Evolutionary conservation across 1,284 basidiomycete species (phyloP).

Genomic region (Malassezia obtusa): DNA sequence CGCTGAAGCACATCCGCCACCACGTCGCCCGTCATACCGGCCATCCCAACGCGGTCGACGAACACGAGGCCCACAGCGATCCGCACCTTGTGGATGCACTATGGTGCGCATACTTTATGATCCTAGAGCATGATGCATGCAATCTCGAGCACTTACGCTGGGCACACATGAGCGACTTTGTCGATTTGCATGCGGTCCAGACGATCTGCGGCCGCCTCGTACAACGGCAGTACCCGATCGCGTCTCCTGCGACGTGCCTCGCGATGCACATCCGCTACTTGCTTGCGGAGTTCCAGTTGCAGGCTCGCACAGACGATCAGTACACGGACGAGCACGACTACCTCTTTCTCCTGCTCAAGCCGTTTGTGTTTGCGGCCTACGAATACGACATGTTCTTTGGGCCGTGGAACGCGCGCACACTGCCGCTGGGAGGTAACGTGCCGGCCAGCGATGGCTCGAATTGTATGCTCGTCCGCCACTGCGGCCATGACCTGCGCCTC

Average conservation of each 20-base stretch:
- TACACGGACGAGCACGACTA: not conserved
- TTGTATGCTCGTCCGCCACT: not conserved
- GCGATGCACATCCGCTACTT: not conserved
- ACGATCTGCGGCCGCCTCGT: not conserved
- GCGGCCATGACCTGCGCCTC: not conserved
- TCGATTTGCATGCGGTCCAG: slow-evolving; percentile 1
- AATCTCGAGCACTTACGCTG: not conserved
- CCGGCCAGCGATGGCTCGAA: not conserved
- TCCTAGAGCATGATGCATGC: slow-evolving; percentile 1
- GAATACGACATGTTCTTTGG: not conserved
- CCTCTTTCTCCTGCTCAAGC: slow-evolving; percentile 1
- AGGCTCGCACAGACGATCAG: not conserved
- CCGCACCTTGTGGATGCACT: not conserved
- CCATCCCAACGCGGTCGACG: not conserved
- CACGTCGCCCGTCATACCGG: not conserved
- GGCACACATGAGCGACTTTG: not conserved
- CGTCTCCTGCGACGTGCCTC: not conserved
- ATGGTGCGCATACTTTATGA: slow-evolving; percentile 1
- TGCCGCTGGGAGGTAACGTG: not conserved
- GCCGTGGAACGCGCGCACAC: not conserved
- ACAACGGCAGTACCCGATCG: not conserved
- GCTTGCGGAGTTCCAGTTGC: not conserved
- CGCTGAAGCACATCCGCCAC: not conserved
- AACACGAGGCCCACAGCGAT: not conserved
- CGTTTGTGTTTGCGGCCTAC: slow-evolving; percentile 4